phyloP scores from a whole-genome alignment of 192 early-diverging fungal species.

The Backusella circina region DNA sequence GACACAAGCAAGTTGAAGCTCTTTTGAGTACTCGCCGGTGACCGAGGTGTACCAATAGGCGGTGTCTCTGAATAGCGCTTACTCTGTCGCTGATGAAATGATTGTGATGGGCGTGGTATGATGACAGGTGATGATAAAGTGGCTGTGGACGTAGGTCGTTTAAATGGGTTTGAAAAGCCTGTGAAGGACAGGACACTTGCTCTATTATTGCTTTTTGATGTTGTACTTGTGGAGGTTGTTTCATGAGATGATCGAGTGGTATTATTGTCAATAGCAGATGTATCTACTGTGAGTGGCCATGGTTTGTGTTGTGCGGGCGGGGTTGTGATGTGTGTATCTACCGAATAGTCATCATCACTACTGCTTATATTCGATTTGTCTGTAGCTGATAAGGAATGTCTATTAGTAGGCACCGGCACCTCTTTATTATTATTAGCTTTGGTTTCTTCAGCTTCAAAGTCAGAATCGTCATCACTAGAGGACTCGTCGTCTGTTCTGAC shows the following conservation, averaged over 20 bases:
- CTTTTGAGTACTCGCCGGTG: constrained; percentile 10
- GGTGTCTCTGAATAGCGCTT: constrained; percentile 26
- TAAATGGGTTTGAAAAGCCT: constrained; percentile 11
- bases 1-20: constrained; percentile 12
- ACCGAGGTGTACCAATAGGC: background rate
- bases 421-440: background rate
- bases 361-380: background rate
- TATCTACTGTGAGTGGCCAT: background rate
- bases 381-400: background rate
- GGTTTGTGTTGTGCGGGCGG: constrained; percentile 10
- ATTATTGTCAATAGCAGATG: background rate
- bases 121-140: background rate
- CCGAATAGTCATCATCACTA: constrained; percentile 21
- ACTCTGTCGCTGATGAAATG: constrained; percentile 28
- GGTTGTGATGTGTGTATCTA: constrained; percentile 28
- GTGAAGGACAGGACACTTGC: background rate
- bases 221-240: background rate
- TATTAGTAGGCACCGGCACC: background rate
- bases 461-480: constrained; percentile 18
- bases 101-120: constrained; percentile 25
- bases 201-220: background rate
- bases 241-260: background rate
- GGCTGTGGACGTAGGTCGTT: background rate
- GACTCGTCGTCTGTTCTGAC: constrained; percentile 28
- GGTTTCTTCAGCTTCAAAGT: constrained; percentile 9